Base-by-base conservation (phyloP, 2,329 filamentous ascomycete genomes). In the Fusarium brevicatenulatum region DNA sequence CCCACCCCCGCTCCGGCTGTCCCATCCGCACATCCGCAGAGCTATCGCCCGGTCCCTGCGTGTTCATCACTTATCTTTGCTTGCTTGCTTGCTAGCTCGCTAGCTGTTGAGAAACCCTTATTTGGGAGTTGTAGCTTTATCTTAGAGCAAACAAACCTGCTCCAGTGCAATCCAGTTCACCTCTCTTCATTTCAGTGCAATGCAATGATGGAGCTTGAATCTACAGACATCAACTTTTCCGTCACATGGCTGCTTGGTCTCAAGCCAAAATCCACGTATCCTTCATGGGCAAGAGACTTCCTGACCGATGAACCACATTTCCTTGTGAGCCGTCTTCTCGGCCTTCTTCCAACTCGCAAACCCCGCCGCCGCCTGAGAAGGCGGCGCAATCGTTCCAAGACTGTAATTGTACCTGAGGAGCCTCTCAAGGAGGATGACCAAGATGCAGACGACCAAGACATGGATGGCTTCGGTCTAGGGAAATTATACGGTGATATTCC, bases 211-310 rank as follows among this genome's bases (percentile, higher is more conserved):
- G 73, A 78, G 62, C 77, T 76, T 62, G 66, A 76, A 65, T 77
- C 72, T 44, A 70, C 70, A 43, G 72, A 77, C 57, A 71, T 76
- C 66, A 77, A 66, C 70, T 79, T 79, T 71, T 78, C 70, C 39
- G 76, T 79, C 63, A 78, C 75, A 70, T 79, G 77, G 77, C 68
- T 79, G 39, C 68, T 78, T 46, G 77, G 77, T 54, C 76, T 78
- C 36, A 74, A 71, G 66, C 72, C 76, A 60, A 75, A 63, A 70
- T 68, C 76, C 54, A 71, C 66, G 57, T 66, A 65, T 67, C 77
- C 77, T 36, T 30, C 64, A 62, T 78, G 77, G 77, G 75, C 74
- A 56, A 72, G 66, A 43, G 70, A 71, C 30, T 78, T 70, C 47
- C 62, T 78, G 63, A 72, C 76, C 44, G 66, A 77, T 50, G 78